A percentile compares a stretch with the other conserved stretches of the same genome.
These are phyloP conservation scores for Ophiosphaerella korrae DNA, from an alignment of 2,329 filamentous ascomycete species.

Conservation along the genomic window DNA sequence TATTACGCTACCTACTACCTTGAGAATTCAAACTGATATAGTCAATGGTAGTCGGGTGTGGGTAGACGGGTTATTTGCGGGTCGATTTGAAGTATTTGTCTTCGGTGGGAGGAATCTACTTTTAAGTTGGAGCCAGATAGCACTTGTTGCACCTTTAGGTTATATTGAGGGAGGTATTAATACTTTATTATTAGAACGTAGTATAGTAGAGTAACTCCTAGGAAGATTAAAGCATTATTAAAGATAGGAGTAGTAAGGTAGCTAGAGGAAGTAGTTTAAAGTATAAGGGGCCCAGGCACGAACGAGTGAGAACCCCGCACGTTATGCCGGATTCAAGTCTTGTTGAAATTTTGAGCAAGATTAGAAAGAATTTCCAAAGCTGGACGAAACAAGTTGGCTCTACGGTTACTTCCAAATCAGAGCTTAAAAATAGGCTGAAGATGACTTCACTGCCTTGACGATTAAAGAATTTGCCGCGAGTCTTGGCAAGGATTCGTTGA, in stretches of 20 bases:
- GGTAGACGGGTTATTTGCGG: constrained; percentile 53
- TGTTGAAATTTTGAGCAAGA: too few species aligned
- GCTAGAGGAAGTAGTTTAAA: too few species aligned
- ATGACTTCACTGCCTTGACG: too few species aligned
- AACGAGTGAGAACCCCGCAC: too few species aligned
- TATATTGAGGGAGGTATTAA: constrained; percentile 36
- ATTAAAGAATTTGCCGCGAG: too few species aligned
- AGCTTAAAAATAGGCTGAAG: too few species aligned
- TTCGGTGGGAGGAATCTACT: constrained; percentile 58
- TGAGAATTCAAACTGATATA: constrained; percentile 54
- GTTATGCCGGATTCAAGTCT: too few species aligned
- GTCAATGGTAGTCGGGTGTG: constrained; percentile 57
- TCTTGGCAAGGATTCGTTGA: too few species aligned
- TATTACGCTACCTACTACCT: constrained; percentile 38
- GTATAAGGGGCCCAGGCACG: too few species aligned
- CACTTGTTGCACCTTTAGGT: constrained; percentile 58
- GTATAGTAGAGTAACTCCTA: neutral
- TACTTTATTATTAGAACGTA: constrained; percentile 9
- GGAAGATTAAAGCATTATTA: neutral
- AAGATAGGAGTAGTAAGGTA: neutral
- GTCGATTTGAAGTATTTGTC: constrained; percentile 61
- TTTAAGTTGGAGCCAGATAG: constrained; percentile 64
- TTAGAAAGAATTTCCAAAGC: too few species aligned
- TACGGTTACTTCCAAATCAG: too few species aligned
- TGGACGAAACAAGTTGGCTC: too few species aligned